These are phyloP conservation scores for Exophiala viscosa DNA, from an alignment of 2,329 filamentous ascomycete genomes.

Conservation along the genomic window DNA sequence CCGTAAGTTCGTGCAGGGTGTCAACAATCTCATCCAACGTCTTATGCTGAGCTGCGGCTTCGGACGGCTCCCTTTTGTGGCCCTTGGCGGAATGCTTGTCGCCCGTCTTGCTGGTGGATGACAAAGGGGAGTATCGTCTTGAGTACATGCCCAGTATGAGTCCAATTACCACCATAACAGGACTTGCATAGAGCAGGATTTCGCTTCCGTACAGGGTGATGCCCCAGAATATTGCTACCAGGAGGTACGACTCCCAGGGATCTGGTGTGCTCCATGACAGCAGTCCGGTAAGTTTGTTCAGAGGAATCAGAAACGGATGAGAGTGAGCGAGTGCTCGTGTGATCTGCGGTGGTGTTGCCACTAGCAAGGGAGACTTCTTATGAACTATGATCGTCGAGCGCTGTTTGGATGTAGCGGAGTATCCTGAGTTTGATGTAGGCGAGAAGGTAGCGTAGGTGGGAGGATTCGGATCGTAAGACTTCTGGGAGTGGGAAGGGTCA, in stretches of 20 bases:
- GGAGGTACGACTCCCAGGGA: slow-evolving; percentile 92
- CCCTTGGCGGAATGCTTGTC: slow-evolving; percentile 51
- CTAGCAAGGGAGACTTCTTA: slow-evolving; percentile 88
- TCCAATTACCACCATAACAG: slow-evolving; percentile 71
- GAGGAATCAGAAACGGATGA: slow-evolving; percentile 84
- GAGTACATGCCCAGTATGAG: slow-evolving; percentile 92
- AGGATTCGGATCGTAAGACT: slow-evolving; percentile 46
- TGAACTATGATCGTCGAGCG: slow-evolving; percentile 91
- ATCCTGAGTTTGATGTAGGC: slow-evolving; percentile 70
- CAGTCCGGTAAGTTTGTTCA: slow-evolving; percentile 80
- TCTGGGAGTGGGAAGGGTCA: slow-evolving; percentile 34
- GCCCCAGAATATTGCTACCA: slow-evolving; percentile 83
- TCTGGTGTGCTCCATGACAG: slow-evolving; percentile 92
- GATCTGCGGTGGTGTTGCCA: slow-evolving; percentile 90
- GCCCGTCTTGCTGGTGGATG: slow-evolving; percentile 73
- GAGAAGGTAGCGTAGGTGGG: slow-evolving; percentile 89
- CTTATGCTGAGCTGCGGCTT: slow-evolving; percentile 71
- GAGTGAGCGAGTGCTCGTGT: slow-evolving; percentile 93
- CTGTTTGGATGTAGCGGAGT: slow-evolving; percentile 66
- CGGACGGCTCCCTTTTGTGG: slow-evolving; percentile 51
- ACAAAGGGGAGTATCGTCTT: slow-evolving; percentile 81
- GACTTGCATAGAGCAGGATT: slow-evolving; percentile 76
- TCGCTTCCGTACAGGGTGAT: slow-evolving; percentile 79
- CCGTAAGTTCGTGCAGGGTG: slow-evolving; percentile 83
- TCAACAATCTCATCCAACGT: slow-evolving; percentile 97